Base-by-base conservation (phyloP, 352 stramenopile species). In the Phytophthora chlamydospora region DNA sequence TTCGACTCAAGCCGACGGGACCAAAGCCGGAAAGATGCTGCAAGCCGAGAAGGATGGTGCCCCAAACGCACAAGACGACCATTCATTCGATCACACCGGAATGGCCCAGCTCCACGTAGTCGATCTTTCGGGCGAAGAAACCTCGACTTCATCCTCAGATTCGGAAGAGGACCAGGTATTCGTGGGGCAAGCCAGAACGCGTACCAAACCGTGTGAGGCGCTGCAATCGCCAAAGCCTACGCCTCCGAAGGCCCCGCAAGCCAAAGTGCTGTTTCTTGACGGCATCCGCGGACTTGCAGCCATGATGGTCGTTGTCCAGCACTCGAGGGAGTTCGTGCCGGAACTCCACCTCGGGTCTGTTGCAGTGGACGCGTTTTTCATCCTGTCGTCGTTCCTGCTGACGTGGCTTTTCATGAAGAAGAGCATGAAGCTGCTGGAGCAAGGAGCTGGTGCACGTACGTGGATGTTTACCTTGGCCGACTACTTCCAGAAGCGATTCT, bases 401-500 rank as follows among this genome's bases (percentile, higher is more conserved):
- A n/a, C n/a, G n/a, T n/a, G n/a, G n/a, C n/a, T n/a, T n/a, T 75
- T 78, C 21, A 74, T 75, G 49, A 65, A 61, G 21, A 78, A 72
- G 36, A 61, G 44, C 14, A 62, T 64, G 4, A 50, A 76, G 53
- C 35, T 82, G 19, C 17, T 75, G 14, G 27, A 49, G 3, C 62
- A 67, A 48, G 49, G 58, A n/a, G 61, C 68, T 4, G 58, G 41
- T 17, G 14, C 29, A 8, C 41, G 36, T 3, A 41, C 56, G 48
- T 73, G 65, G 65, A 34, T 41, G 12, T 60, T 70, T 31, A 49
- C 53, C 16, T 48, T 75, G 6, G 13, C 33, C 11, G 75, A 85
- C 62, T 84, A 87, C 51, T 74, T 79, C 43, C 66, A 51, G 21
- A 83, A 83, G 40, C 77, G 75, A 0, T 79, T 87, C 43, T 75